Evolutionary conservation across 805 yeast genomes (phyloP).

Genomic region (Candida ponderosae): DNA sequence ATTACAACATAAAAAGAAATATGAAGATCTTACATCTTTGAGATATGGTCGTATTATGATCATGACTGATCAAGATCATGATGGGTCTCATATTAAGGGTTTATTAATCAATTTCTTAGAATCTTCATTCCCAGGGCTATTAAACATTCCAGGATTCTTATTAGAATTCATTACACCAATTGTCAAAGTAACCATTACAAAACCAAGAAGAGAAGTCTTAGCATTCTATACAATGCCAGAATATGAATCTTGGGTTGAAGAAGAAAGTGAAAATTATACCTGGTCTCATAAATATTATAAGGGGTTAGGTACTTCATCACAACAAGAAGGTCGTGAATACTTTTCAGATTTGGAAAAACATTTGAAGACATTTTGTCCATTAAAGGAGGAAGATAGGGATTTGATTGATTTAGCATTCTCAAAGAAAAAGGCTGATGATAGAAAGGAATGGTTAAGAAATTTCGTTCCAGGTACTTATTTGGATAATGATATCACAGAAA

Average conservation of each 20-base stretch:
- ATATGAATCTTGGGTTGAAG: slow-evolving; percentile 87
- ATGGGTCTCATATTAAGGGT: slow-evolving; percentile 97
- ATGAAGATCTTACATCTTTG: slow-evolving; percentile 62
- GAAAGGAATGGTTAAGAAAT: slow-evolving; percentile 94
- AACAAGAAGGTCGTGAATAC: slow-evolving; percentile 79
- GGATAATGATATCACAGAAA: slow-evolving; percentile 65
- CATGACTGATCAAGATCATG: slow-evolving; percentile 99
- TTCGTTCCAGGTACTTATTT: slow-evolving; percentile 87
- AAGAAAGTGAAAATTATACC: slow-evolving; percentile 62
- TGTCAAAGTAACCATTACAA: slow-evolving; percentile 75
- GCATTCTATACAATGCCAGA: slow-evolving; percentile 95
- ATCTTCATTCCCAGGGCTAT: slow-evolving; percentile 87
- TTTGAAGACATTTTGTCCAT: slow-evolving; percentile 74
- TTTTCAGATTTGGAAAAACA: slow-evolving; percentile 81
- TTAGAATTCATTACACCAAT: slow-evolving; percentile 95
- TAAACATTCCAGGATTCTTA: slow-evolving; percentile 85
- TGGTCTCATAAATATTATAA: slow-evolving; percentile 96
- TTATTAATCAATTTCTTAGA: slow-evolving; percentile 88
- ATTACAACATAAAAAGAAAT: slow-evolving; percentile 82
- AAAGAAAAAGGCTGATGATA: slow-evolving; percentile 91
- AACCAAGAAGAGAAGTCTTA: slow-evolving; percentile 50
- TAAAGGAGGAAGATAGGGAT: slow-evolving; percentile 70
- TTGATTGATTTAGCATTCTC: slow-evolving; percentile 89
- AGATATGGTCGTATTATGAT: slow-evolving; percentile 97
- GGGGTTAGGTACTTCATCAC: slow-evolving; percentile 95